A percentile compares a stretch with the other conserved stretches of the same genome.
phyloP scores from a whole-genome alignment of 1,284 basidiomycete species.

The Mycena citricolor region DNA sequence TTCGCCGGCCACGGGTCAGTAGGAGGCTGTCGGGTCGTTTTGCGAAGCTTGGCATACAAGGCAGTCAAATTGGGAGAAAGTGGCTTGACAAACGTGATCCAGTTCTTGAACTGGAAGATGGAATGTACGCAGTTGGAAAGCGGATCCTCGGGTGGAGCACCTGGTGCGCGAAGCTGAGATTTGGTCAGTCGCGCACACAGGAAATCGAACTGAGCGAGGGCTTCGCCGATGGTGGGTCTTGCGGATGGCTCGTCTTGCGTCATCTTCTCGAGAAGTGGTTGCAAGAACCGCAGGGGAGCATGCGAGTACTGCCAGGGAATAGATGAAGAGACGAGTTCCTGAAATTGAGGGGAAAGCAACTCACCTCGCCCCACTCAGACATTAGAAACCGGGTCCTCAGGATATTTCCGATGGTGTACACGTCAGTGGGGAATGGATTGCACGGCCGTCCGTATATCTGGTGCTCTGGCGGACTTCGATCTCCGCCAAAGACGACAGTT shows the following conservation, averaged over 20 bases:
- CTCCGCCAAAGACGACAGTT: conserved; percentile 2
- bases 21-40: no score
- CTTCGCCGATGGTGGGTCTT: conserved; percentile 22
- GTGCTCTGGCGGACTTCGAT: conserved; percentile 13
- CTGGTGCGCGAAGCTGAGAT: conserved; percentile 19
- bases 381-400: conserved; percentile 17
- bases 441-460: conserved; percentile 1
- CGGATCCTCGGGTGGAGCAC: no score
- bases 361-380: conserved; percentile 2
- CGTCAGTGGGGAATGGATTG: conserved; percentile 22
- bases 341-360: no score
- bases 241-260: conserved; percentile 14
- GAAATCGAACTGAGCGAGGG: conserved; percentile 14
- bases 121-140: no score
- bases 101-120: no score
- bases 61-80: no score
- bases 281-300: conserved; percentile 11
- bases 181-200: conserved; percentile 8
- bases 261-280: conserved; percentile 18
- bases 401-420: conserved; percentile 16
- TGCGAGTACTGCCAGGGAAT: no score
- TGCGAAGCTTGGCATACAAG: no score
- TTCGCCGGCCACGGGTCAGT: no score
- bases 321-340: background rate
- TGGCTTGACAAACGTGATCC: no score